Percentiles rank a stretch among this genome's conserved stretches.
Conservation (phyloP, 129 eudicot genomes). For the Sambucus nigra region DNA sequence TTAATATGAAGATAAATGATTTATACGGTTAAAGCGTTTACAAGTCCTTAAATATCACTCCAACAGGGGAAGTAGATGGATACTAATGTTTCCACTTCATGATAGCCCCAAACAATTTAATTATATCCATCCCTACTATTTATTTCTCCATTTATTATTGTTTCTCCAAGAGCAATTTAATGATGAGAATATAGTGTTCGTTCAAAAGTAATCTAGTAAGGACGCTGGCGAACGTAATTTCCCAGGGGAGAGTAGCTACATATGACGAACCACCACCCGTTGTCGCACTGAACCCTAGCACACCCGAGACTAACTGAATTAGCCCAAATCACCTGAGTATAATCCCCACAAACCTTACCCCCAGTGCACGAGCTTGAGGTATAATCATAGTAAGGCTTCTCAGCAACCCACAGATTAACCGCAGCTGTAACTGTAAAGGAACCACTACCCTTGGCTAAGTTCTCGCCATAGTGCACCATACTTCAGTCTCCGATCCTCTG, state of each 20-base stretch:
- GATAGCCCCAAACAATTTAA: too few relatives aligned
- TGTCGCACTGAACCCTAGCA: slow-evolving; percentile 42
- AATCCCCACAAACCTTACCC: slow-evolving; percentile 40
- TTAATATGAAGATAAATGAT: too few relatives aligned
- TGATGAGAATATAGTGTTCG: too few relatives aligned
- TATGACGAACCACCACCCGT: slow-evolving; percentile 28
- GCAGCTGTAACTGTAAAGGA: slow-evolving; percentile 26
- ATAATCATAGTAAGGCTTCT: slow-evolving; percentile 32
- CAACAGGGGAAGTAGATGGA: too few relatives aligned
- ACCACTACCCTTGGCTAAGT: slow-evolving; percentile 44
- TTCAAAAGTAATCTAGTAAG: too few relatives aligned
- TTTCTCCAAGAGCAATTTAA: too few relatives aligned
- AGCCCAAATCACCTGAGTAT: slow-evolving; percentile 71
- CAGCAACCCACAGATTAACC: slow-evolving; percentile 39
- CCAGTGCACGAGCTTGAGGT: slow-evolving; percentile 23
- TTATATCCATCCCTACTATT: too few relatives aligned
- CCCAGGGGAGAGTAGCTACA: slow-evolving; percentile 69
- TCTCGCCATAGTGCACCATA: slow-evolving; percentile 50
- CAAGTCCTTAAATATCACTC: too few relatives aligned
- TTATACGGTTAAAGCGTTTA: too few relatives aligned
- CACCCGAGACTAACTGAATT: slow-evolving; percentile 43
- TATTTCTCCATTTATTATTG: too few relatives aligned
- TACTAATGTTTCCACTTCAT: too few relatives aligned
- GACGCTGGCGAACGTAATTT: slow-evolving; percentile 36
- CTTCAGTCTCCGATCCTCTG: slow-evolving; percentile 31